Evolutionary conservation across 2,329 filamentous ascomycete genomes (phyloP).

Genomic region (Botrytis galanthina): DNA sequence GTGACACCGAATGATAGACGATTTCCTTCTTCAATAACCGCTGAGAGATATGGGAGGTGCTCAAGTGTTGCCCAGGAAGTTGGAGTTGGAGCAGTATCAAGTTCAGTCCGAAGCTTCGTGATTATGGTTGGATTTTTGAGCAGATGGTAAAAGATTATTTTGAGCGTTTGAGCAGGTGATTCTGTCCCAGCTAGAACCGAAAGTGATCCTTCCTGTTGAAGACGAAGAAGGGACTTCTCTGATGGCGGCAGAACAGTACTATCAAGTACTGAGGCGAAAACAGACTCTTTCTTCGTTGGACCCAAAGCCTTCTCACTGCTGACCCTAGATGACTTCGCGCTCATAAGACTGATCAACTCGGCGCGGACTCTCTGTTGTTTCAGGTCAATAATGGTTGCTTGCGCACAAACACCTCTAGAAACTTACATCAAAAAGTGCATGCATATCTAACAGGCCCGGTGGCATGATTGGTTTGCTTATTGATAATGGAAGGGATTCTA

Average conservation of each 20-base stretch:
- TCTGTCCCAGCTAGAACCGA: background rate
- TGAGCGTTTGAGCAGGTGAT: background rate
- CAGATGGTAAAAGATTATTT: background rate
- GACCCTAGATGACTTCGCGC: slow-evolving; percentile 3
- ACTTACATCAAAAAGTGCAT: slow-evolving; percentile 22
- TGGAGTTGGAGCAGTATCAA: too few species aligned
- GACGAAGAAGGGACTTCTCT: background rate
- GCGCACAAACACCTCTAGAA: too few species aligned
- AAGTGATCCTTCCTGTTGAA: background rate
- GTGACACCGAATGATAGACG: slow-evolving; percentile 36
- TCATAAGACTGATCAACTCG: slow-evolving; percentile 14
- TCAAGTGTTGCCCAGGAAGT: slow-evolving; percentile 23
- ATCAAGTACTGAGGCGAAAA: slow-evolving; percentile 32
- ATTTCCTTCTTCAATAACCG: slow-evolving; percentile 37
- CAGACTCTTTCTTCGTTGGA: slow-evolving; percentile 27
- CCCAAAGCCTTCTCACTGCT: background rate
- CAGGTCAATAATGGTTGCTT: too few species aligned
- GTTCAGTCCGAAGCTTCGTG: too few species aligned
- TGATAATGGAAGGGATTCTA: slow-evolving; percentile 22
- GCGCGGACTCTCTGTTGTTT: slow-evolving; percentile 17
- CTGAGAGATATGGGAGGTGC: slow-evolving; percentile 34
- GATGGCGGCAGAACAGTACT: background rate
- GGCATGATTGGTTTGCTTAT: slow-evolving; percentile 26
- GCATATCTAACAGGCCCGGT: slow-evolving; percentile 24
- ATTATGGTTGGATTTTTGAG: too few species aligned